These are phyloP conservation scores for Austroboletus niveus DNA, from an alignment of 1,284 basidiomycete genomes.

Conservation along the genomic window DNA sequence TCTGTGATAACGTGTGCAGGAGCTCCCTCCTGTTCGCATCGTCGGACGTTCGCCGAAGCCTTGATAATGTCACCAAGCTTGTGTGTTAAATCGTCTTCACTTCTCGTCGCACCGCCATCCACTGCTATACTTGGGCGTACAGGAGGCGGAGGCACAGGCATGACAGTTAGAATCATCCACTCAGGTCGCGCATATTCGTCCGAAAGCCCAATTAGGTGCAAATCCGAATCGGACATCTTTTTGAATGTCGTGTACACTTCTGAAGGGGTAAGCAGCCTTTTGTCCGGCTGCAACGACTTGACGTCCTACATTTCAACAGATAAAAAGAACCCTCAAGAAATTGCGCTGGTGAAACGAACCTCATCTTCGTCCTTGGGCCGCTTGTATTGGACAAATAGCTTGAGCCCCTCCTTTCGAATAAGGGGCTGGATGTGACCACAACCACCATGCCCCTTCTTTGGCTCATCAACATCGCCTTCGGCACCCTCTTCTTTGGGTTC, in stretches of 20 bases:
- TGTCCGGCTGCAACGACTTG: conserved; percentile 87
- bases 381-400: conserved; percentile 96
- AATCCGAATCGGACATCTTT: conserved; percentile 90
- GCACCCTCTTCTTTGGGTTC: conserved; percentile 83
- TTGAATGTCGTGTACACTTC: conserved; percentile 92
- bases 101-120: conserved; percentile 94
- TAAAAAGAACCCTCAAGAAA: conserved; percentile 15
- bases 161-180: conserved; percentile 99
- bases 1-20: conserved; percentile 95
- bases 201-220: conserved; percentile 90
- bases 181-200: conserved; percentile 96
- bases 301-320: conserved; percentile 53
- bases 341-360: conserved; percentile 46
- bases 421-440: conserved; percentile 93
- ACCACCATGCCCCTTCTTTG: conserved; percentile 89
- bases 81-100: conserved; percentile 98
- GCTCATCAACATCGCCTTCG: conserved; percentile 68
- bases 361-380: conserved; percentile 92
- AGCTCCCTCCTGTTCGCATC: conserved; percentile 95
- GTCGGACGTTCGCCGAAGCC: conserved; percentile 87
- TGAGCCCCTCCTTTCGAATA: conserved; percentile 93
- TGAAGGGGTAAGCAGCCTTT: conserved; percentile 81
- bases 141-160: conserved; percentile 97
- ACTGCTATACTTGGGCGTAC: conserved; percentile 97
- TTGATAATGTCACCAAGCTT: conserved; percentile 98